Evolutionary conservation across 768 basidiomycete species (phyloP), one percentile per base, ranked within the genome.

Genomic region (Lentinula sp.): DNA sequence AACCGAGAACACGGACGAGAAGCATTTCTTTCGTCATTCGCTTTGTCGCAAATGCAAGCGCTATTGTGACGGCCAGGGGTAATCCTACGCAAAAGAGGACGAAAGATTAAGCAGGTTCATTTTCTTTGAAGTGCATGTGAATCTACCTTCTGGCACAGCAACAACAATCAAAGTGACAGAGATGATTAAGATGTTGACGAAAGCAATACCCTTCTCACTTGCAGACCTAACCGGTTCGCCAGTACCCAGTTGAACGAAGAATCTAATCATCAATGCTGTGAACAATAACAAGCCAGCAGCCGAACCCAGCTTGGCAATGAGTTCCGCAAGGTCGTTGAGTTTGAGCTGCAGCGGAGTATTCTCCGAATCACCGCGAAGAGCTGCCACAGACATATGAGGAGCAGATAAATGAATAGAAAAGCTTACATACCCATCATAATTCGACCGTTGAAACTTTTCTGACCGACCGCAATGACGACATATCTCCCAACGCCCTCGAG

Each of bases 21-120:
- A 98, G 80, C 57, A 97, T 97, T 73, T 95, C 91, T 68, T 88
- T 83, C 8, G 95, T 92, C 97, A 98, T 98, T n/a, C 96, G 88
- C 68, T 91, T 95, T 51, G 97, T 99, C 0, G 96, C 97, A 69
- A 98, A 99, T 0, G 97, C 93, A 35, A 99, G 79, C 0, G 97
- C 97, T 51, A 99, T 84, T 0, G 96, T 98, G 54, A 98, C 96
- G 45, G 96, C 96, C 59, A 99, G 80, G 2, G 96, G 96, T 5
- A 99, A 80, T 69, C 95, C 91, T 57, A 45, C 10, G 42, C 42
- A 58, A 60, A 32, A 39, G 9, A 40, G 28, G 42, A 61, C 23
- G 23, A 61, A 34, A 60, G 62, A 16, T 43, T 49, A n/a, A n/a
- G 10, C 5, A 23, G 9, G 3, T 46, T 39, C 15, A 35, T 2